Base-by-base conservation (phyloP, 805 yeast species). In the Saitoella complicata region DNA sequence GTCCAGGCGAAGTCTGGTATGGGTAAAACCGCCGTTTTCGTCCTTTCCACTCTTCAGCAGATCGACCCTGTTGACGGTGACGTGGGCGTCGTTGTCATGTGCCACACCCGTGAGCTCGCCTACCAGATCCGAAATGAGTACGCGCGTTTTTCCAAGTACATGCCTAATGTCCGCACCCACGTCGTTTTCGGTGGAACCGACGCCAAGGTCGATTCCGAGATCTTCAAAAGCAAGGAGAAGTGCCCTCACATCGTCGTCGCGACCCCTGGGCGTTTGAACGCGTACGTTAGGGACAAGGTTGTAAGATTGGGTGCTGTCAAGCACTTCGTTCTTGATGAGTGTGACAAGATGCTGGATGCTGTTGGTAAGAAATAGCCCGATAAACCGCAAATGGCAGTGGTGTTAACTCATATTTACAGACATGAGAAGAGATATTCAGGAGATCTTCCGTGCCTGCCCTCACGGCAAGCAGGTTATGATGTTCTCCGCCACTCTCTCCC, bases 1-100 rank as follows among this genome's bases (percentile, higher is more conserved):
- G 91, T 98, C 71, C 98, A 88, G 31, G 98, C 98, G 66, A 88
- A 91, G 71, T 91, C 98, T 40, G 98, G 98, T 81, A 73, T 91
- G 55, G 98, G 98, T 78, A 88, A 88, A 66, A 88, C 98, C 48
- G 98, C 98, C 40, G 97, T 88, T 46, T 88, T 88, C 57, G 97
- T 88, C 49, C 73, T 88, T 58, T 83, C 95, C 30, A 88, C 98
- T 50, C 73, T 88, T 61, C 97, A 88, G 68, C 96, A 88, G 69
- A 73, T 88, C 59, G 97, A 91, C 60, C 97, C 98, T 40, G 85
- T 88, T 54, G 85, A 94, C 49, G 98, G 97, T 59, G 97, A 88
- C 67, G 81, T 91, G 52, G 76, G 95, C 45, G 88, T 94, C 45
- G 71, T 91, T 58, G 97, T 88, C 41, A 77, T 88, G 55, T 91